Evolutionary conservation across 192 early-diverging fungal species (phyloP).

Genomic region (Backusella tuberculispora): DNA sequence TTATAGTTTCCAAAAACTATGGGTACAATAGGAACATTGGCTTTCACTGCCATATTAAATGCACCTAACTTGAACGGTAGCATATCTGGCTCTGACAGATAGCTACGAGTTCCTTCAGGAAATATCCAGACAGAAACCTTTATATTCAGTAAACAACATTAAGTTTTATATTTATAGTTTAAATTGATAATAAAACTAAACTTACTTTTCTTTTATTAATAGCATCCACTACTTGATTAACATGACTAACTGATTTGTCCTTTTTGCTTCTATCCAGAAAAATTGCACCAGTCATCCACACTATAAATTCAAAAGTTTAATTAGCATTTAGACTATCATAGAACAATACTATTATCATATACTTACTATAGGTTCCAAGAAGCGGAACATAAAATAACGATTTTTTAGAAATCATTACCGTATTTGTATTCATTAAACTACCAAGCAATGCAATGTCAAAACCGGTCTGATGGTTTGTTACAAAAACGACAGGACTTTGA

Average conservation of each 20-base stretch:
- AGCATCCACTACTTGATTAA: conserved; percentile 68
- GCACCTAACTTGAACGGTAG: conserved; percentile 97
- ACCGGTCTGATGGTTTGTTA: conserved; percentile 86
- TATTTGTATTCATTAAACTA: conserved; percentile 65
- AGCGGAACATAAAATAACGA: conserved; percentile 69
- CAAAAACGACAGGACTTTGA: conserved; percentile 61
- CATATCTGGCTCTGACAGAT: conserved; percentile 64
- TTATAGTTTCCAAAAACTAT: conserved; percentile 77
- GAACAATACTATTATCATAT: not conserved
- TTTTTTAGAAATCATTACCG: conserved; percentile 74
- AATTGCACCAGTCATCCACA: conserved; percentile 76
- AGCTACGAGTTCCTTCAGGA: conserved; percentile 89
- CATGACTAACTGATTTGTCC: conserved; percentile 70
- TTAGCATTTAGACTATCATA: not conserved
- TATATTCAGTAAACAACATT: not conserved
- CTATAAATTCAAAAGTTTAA: conserved; percentile 31
- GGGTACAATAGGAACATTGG: conserved; percentile 87
- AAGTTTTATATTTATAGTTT: not conserved
- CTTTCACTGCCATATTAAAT: conserved; percentile 89
- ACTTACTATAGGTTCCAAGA: conserved; percentile 77
- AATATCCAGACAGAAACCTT: conserved; percentile 81
- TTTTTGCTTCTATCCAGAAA: conserved; percentile 87
- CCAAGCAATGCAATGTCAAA: conserved; percentile 76
- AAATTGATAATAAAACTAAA: not conserved
- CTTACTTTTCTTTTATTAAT: conserved; percentile 73